Evolutionary conservation across 257 asterid species (phyloP), one percentile per base, ranked within the genome.

Genomic region (Mitragyna speciosa): DNA sequence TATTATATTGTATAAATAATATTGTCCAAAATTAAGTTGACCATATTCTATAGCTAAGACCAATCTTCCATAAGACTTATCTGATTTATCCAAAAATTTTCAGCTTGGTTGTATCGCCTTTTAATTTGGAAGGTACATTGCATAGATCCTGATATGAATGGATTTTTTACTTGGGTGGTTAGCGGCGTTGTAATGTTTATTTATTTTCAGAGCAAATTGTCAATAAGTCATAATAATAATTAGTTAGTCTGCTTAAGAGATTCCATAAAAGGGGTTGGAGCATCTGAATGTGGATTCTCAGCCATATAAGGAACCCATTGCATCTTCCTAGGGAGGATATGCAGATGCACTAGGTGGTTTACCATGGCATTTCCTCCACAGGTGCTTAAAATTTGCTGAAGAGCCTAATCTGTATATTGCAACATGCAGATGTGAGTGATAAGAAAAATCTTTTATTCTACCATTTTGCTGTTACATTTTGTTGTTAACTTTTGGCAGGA

Each of bases 401-500:
- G 11, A 45, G 33, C 15, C 33, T n/a, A 61, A n/a, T 8, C 67
- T 9, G 67, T 41, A 26, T 28, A 12, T 49, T 49, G 41, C 58
- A 54, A 56, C 19, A 36, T 26, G 33, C 12, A 63, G 68, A 10
- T 64, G 41, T 19, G 10, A 64, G 33, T 76, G n/a, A 22, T 33
- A 33, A 12, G 39, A 52, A 63, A 67, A 52, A 71, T 56, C 58
- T 6, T 31, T 73, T 73, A 63, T 36, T 24, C 69, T 28, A 45
- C 67, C 58, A 30, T 70, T 71, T 63, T 49, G 41, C 41, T 61
- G 19, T 68, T 72, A 31, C 70, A 48, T 82, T 79, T 70, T 49
- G 5, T 61, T 75, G 47, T 31, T 73, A 54, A 72, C 48, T 12
- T 81, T 70, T 85, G 71, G 86, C 96, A 90, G 97, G 93, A 79